Evolutionary conservation across 306 rosid genomes (phyloP).

Genomic region (Begonia loranthoides): DNA sequence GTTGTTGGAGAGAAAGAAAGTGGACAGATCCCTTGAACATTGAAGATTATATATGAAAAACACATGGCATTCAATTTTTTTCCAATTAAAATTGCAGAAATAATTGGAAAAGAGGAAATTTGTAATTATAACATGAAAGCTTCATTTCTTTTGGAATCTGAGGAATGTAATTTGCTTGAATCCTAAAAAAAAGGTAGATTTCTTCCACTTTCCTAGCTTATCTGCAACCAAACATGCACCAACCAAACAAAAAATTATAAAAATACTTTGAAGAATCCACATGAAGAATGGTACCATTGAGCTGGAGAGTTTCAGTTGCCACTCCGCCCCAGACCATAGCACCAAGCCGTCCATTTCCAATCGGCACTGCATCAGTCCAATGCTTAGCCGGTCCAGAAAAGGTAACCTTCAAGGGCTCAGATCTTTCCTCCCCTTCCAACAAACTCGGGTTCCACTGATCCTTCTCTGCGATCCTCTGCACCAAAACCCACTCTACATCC

Average conservation of each 20-base stretch:
- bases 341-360: constrained; percentile 91
- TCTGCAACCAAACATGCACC: no score
- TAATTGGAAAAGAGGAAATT: no score
- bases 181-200: no score
- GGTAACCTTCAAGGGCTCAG: constrained; percentile 50
- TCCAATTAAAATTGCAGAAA: no score
- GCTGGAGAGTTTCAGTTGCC: constrained; percentile 56
- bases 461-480: constrained; percentile 16
- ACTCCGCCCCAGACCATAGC: constrained; percentile 96
- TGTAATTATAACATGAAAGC: no score
- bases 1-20: background rate
- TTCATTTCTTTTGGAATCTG: no score
- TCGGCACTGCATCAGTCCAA: constrained; percentile 85
- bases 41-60: no score
- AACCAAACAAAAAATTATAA: no score
- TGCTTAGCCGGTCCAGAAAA: constrained; percentile 51
- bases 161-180: no score
- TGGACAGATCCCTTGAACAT: background rate
- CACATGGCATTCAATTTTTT: no score
- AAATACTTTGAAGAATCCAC: background rate
- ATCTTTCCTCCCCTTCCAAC: constrained; percentile 14
- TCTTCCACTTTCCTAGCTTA: no score
- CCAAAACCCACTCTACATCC: constrained; percentile 39
- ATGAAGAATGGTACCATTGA: constrained; percentile 40
- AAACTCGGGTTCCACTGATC: constrained; percentile 43